Evolutionary conservation across 164 flowering plant genomes (phyloP), one percentile per base, ranked within the genome.

Genomic region (Umbellularia californica): DNA sequence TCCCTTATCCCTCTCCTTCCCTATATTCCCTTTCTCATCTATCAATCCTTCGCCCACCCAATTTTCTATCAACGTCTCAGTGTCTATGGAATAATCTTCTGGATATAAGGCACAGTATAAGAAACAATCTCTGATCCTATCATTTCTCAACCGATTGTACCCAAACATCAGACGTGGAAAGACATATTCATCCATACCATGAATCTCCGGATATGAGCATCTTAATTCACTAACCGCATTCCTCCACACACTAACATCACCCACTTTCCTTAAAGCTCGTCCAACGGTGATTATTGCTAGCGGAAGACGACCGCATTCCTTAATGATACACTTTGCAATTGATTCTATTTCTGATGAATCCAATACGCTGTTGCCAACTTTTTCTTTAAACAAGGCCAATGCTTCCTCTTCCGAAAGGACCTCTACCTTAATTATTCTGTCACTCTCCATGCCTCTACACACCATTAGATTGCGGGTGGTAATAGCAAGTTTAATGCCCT

Each of bases 1-100:
- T 2, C 81, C 83, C 70, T 70, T 74, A 20, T 79, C 77, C 52
- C 33, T 23, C 71, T 70, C 68, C 47, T 33, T 71, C 65, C 77
- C 33, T 64, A 69, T 66, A 33, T 62, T 69, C 14, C 72, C 24
- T 22, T 13, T 50, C 69, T 55, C 77, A 68, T 76, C 75, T n/a
- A 80, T 22, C 14, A 82, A 19, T 27, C 80, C 83, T 28, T 79
- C 83, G 20, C 15, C 70, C 22, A 78, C 77, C 69, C 75, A 77
- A 47, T 47, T 63, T 1, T 28, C 27, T 50, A 77, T 68, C 72
- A 84, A 69, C 7, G 47, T 69, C 3, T 69, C 67, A 24, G 1
- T 22, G 7, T n/a, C 14, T 55, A 55, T 55, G 20, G 17, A 15
- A 55, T 19, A 67, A 27, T 17, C 19, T 33, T 28, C 70, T 2